A percentile compares a stretch with the other conserved stretches of the same genome.
Conservation (phyloP, 2,329 filamentous ascomycete species). For the Colletotrichum simmondsii region DNA sequence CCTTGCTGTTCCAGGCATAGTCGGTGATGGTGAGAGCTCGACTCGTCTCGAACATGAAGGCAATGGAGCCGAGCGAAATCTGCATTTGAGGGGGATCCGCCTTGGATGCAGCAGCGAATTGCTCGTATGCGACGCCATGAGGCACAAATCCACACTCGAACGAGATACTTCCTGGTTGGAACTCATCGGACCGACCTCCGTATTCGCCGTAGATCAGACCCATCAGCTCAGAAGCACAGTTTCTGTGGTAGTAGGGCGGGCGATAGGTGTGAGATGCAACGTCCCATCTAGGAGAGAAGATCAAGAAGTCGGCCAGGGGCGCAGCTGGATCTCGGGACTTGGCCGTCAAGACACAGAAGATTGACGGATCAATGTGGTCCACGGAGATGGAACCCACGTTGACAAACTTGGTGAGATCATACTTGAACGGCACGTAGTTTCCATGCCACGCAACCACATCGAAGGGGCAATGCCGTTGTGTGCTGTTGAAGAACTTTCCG, state of each 20-base stretch:
- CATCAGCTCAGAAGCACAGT: slow-evolving; percentile 68
- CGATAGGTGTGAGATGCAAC: slow-evolving; percentile 71
- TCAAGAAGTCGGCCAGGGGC: slow-evolving; percentile 72
- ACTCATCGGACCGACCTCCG: slow-evolving; percentile 48
- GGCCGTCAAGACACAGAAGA: slow-evolving; percentile 74
- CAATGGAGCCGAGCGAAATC: slow-evolving; percentile 58
- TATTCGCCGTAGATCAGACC: slow-evolving; percentile 55
- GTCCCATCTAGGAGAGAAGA: slow-evolving; percentile 75
- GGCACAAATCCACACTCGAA: slow-evolving; percentile 55
- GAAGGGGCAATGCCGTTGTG: slow-evolving; percentile 74
- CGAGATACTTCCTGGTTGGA: slow-evolving; percentile 57
- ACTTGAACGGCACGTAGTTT: slow-evolving; percentile 72
- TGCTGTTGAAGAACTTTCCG: slow-evolving; percentile 68
- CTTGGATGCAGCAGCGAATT: slow-evolving; percentile 60
- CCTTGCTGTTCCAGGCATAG: slow-evolving; percentile 57
- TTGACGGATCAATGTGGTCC: slow-evolving; percentile 75
- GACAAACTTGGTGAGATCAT: slow-evolving; percentile 67
- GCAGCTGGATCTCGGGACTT: slow-evolving; percentile 63
- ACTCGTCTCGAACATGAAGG: slow-evolving; percentile 63
- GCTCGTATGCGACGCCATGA: slow-evolving; percentile 58
- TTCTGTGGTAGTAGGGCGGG: slow-evolving; percentile 74
- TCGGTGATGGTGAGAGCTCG: slow-evolving; percentile 68
- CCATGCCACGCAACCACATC: slow-evolving; percentile 80
- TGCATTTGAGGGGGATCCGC: slow-evolving; percentile 55
- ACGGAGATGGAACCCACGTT: slow-evolving; percentile 67